phyloP scores from a whole-genome alignment of 2,329 filamentous ascomycete genomes.

The Aureobasidium melanogenum region DNA sequence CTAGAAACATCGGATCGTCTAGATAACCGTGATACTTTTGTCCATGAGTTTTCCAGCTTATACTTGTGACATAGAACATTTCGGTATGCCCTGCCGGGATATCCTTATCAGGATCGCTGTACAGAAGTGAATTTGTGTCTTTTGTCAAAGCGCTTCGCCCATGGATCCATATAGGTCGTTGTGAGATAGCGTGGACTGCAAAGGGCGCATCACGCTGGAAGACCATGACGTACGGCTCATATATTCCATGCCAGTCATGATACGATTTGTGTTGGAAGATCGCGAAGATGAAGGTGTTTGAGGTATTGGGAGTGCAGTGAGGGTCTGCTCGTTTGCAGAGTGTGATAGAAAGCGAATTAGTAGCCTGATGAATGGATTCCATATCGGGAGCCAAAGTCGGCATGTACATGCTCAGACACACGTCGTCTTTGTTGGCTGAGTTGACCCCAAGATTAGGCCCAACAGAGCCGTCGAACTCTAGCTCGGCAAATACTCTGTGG shows the following conservation, averaged over 20 bases:
- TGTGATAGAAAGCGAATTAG: constrained; percentile 49
- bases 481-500: constrained; percentile 40
- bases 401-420: constrained; percentile 40
- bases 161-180: constrained; percentile 47
- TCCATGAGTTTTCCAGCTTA: constrained; percentile 44
- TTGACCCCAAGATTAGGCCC: constrained; percentile 39
- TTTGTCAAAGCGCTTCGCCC: constrained; percentile 34
- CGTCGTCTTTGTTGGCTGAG: constrained; percentile 30
- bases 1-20: constrained; percentile 48
- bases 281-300: constrained; percentile 47
- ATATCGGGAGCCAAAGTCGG: constrained; percentile 28
- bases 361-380: constrained; percentile 51
- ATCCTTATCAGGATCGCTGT: constrained; percentile 15
- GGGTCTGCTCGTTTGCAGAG: constrained; percentile 43
- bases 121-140: constrained; percentile 14
- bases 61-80: constrained; percentile 51
- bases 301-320: constrained; percentile 32
- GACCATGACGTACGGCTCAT: constrained; percentile 49
- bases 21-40: constrained; percentile 47
- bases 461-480: constrained; percentile 38
- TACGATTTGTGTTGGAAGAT: constrained; percentile 49
- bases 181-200: constrained; percentile 41
- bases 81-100: constrained; percentile 31
- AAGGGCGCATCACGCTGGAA: constrained; percentile 43
- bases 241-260: constrained; percentile 41